These are phyloP conservation scores for Beauveria asiatica DNA, from an alignment of 2,329 filamentous ascomycete species.

Conservation along the genomic window DNA sequence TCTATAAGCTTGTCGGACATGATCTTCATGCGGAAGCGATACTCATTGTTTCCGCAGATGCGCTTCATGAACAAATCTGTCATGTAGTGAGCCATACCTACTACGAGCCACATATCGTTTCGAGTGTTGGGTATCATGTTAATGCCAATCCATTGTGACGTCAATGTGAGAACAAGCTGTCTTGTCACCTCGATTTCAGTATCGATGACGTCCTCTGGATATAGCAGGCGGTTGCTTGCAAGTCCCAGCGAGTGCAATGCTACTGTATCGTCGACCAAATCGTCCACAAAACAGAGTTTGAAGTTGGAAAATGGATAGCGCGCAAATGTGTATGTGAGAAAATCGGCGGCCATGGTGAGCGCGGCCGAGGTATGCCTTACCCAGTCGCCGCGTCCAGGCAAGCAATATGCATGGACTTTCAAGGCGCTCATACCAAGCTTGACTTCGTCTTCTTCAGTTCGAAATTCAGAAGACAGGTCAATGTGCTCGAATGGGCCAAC, in stretches of 20 bases:
- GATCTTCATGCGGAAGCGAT: conserved; percentile 80
- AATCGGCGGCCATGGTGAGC: conserved; percentile 80
- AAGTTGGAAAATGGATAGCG: conserved; percentile 88
- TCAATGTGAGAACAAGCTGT: conserved; percentile 71
- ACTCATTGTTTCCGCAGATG: conserved; percentile 90
- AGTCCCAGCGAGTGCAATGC: conserved; percentile 78
- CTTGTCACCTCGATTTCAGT: conserved; percentile 74
- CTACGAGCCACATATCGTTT: conserved; percentile 78
- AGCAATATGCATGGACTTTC: conserved; percentile 83
- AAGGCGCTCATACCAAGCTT: conserved; percentile 82
- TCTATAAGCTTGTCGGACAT: conserved; percentile 76
- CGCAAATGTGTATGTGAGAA: conserved; percentile 79
- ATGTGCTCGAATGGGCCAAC: conserved; percentile 93
- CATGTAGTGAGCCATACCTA: conserved; percentile 90
- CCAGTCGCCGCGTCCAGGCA: conserved; percentile 74
- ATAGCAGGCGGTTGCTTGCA: conserved; percentile 78
- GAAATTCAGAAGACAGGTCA: conserved; percentile 74
- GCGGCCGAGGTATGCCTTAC: conserved; percentile 81
- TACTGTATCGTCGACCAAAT: conserved; percentile 66
- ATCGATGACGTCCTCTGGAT: conserved; percentile 77
- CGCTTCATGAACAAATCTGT: conserved; percentile 86
- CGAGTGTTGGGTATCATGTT: conserved; percentile 79
- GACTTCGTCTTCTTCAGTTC: conserved; percentile 85
- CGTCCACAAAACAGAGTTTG: conserved; percentile 90
- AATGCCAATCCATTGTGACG: conserved; percentile 90